phyloP scores from a whole-genome alignment of 140 eudicot genomes.

The Bidens hawaiensis region DNA sequence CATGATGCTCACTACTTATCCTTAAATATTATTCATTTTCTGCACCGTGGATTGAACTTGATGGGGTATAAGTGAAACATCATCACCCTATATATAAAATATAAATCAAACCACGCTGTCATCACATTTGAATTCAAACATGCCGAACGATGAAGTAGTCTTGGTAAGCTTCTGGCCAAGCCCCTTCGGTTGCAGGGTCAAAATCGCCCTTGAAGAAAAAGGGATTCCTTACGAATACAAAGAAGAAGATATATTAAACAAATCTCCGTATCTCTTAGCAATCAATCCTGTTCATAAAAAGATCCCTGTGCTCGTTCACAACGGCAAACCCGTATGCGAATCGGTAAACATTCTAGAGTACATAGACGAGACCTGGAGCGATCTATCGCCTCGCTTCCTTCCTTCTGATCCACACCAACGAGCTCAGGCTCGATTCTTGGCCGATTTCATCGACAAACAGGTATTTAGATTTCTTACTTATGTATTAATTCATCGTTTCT shows the following conservation, averaged over 20 bases:
- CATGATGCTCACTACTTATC: not conserved
- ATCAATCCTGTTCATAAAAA: constrained; percentile 38
- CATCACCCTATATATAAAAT: not conserved
- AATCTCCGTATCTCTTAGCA: constrained; percentile 17
- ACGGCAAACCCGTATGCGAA: constrained; percentile 23
- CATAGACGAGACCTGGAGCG: constrained; percentile 39
- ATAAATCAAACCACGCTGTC: not conserved
- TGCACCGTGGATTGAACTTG: no score
- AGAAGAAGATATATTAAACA: constrained; percentile 34
- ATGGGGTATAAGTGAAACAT: constrained; percentile 20
- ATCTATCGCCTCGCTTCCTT: constrained; percentile 23
- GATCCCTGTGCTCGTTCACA: constrained; percentile 38
- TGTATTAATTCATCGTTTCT: not conserved
- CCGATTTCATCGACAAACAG: constrained; percentile 39
- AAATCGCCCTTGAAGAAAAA: constrained; percentile 34
- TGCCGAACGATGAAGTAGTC: constrained; percentile 29
- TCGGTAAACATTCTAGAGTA: constrained; percentile 37
- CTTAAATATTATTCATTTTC: not conserved
- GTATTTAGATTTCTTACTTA: not conserved
- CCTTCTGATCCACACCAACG: constrained; percentile 34
- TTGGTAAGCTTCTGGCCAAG: constrained; percentile 32
- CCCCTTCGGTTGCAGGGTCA: constrained; percentile 38
- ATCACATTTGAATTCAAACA: not conserved
- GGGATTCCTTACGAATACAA: constrained; percentile 28
- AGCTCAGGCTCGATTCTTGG: constrained; percentile 52